Evolutionary conservation across 2,329 filamentous ascomycete genomes (phyloP).

Genomic region (Bipolaris victoriae): DNA sequence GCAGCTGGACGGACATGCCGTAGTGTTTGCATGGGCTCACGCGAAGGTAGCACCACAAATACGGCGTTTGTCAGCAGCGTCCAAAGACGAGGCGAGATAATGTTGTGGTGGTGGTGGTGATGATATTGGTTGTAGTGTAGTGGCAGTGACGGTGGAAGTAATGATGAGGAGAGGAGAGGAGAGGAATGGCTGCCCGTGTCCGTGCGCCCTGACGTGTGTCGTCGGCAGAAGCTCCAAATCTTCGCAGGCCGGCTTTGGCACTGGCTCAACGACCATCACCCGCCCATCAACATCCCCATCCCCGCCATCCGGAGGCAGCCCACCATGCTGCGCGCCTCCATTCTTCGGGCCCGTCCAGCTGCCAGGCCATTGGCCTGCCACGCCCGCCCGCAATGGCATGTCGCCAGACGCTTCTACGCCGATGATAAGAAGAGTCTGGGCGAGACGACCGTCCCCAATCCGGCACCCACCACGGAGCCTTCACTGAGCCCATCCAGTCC

Average conservation of each 20-base stretch:
- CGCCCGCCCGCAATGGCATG: conserved; percentile 47
- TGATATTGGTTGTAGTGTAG: not conserved
- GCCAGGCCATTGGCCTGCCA: conserved; percentile 42
- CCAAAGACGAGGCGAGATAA: not conserved
- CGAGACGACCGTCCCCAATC: conserved; percentile 48
- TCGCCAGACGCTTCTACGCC: conserved; percentile 58
- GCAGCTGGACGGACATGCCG: not conserved
- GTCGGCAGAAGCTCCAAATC: conserved; percentile 20
- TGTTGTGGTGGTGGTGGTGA: not conserved
- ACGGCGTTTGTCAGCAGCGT: not conserved
- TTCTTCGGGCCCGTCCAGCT: conserved; percentile 57
- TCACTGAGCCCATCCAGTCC: conserved; percentile 27
- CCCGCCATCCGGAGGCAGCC: conserved; percentile 49
- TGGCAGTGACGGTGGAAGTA: not conserved
- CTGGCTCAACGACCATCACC: conserved; percentile 19
- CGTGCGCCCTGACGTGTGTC: conserved; percentile 22
- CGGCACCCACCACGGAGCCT: conserved; percentile 32
- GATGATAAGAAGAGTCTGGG: conserved; percentile 52
- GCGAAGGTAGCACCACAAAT: not conserved
- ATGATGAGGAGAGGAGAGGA: not conserved
- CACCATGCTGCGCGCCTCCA: conserved; percentile 63
- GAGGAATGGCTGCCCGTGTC: conserved; percentile 1
- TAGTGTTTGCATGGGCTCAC: not conserved
- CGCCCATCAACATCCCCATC: conserved; percentile 20
- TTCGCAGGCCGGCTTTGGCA: conserved; percentile 19